Evolutionary conservation across 2,329 filamentous ascomycete genomes (phyloP).

Genomic region (Diaporthe sp.): DNA sequence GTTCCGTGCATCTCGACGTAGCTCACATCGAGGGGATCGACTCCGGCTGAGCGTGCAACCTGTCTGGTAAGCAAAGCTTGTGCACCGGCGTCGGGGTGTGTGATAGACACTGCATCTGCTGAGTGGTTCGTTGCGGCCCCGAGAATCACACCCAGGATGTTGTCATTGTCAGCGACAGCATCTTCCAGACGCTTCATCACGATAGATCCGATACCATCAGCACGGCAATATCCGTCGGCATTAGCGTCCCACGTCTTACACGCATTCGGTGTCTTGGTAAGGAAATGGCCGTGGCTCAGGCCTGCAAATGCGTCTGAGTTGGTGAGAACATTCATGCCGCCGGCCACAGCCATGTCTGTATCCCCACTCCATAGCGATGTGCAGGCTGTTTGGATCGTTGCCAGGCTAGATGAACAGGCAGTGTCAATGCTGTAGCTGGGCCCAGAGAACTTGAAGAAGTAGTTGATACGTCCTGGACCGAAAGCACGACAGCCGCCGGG

Average conservation of each 20-base stretch:
- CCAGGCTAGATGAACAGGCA: constrained; percentile 49
- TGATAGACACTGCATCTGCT: constrained; percentile 76
- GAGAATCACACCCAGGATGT: constrained; percentile 70
- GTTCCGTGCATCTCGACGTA: too few species aligned
- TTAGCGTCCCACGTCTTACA: constrained; percentile 70
- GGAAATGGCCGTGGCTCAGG: constrained; percentile 72
- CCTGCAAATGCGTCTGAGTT: constrained; percentile 74
- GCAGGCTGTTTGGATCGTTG: constrained; percentile 61
- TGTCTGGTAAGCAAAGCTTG: constrained; percentile 71
- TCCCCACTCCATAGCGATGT: constrained; percentile 72
- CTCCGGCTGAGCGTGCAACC: constrained; percentile 54
- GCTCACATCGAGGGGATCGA: too few species aligned
- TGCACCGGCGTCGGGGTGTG: constrained; percentile 72
- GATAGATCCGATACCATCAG: constrained; percentile 58
- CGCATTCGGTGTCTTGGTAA: constrained; percentile 55
- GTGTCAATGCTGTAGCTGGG: constrained; percentile 50
- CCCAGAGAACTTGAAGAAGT: constrained; percentile 47
- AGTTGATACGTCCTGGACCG: constrained; percentile 48
- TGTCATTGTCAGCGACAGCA: constrained; percentile 68
- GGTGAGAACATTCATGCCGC: constrained; percentile 73
- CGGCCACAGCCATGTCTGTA: constrained; percentile 73
- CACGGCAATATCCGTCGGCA: constrained; percentile 69
- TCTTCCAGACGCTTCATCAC: constrained; percentile 63
- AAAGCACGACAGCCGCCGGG: constrained; percentile 43
- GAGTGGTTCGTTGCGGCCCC: constrained; percentile 77